Evolutionary conservation across 2,329 filamentous ascomycete genomes (phyloP).

Genomic region (Paracamarosporium sp.): DNA sequence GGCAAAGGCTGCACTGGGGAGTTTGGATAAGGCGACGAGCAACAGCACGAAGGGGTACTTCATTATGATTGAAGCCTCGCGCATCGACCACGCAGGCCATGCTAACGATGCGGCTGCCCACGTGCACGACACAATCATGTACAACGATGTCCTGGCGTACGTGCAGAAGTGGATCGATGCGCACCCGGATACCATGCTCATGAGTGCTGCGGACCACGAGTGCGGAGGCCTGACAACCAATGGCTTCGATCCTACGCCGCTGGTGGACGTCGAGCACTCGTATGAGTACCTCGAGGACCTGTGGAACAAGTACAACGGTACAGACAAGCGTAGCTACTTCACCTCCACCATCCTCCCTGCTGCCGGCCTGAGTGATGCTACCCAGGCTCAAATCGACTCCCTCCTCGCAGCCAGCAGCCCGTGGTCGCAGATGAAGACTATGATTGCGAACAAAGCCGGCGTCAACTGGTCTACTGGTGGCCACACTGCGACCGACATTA

Average conservation of each 20-base stretch:
- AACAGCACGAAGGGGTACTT: constrained; percentile 48
- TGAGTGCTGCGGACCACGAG: constrained; percentile 52
- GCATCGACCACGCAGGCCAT: constrained; percentile 32
- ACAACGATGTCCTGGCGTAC: constrained; percentile 48
- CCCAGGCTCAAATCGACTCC: constrained; percentile 35
- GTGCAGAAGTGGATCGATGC: constrained; percentile 50
- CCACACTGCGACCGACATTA: constrained; percentile 47
- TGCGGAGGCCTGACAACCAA: constrained; percentile 49
- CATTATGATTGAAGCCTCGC: constrained; percentile 42
- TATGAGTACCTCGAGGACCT: constrained; percentile 36
- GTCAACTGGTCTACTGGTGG: constrained; percentile 47
- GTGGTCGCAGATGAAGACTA: constrained; percentile 31
- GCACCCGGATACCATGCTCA: constrained; percentile 47
- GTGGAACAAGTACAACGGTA: constrained; percentile 38
- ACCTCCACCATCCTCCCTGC: constrained; percentile 30
- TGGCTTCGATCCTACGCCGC: constrained; percentile 45
- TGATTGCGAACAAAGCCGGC: constrained; percentile 40
- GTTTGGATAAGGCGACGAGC: constrained; percentile 43
- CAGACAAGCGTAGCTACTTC: constrained; percentile 38
- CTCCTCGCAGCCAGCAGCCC: constrained; percentile 36
- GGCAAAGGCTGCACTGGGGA: constrained; percentile 47
- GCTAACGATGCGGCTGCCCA: constrained; percentile 35
- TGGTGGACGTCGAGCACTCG: constrained; percentile 38
- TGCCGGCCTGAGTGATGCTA: constrained; percentile 34
- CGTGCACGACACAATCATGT: constrained; percentile 49